Conservation (phyloP, 805 yeast genomes). For the Debaryomyces tyrocola region DNA sequence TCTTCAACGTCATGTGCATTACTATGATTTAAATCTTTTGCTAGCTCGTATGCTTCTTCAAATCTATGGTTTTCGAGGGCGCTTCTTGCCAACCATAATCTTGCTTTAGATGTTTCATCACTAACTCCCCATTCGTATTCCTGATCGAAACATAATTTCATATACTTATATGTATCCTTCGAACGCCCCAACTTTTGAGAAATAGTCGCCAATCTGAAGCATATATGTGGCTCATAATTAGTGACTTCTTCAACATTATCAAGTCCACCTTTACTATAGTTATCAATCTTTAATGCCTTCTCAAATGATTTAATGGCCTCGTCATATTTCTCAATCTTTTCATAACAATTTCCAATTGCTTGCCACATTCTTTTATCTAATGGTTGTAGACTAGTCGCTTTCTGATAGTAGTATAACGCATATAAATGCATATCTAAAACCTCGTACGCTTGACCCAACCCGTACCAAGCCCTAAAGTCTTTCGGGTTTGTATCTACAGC, state of each 20-base stretch:
- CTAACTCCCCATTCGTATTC: constrained; percentile 64
- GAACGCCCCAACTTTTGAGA: constrained; percentile 56
- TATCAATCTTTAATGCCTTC: constrained; percentile 66
- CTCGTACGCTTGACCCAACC: constrained; percentile 97
- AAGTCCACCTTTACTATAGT: constrained; percentile 15
- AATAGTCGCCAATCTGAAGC: constrained; percentile 67
- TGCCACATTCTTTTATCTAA: constrained; percentile 94
- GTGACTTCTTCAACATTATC: constrained; percentile 2
- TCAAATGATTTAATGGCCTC: constrained; percentile 82
- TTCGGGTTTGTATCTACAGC: constrained; percentile 88
- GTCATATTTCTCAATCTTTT: constrained; percentile 63
- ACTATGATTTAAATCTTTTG: constrained; percentile 65
- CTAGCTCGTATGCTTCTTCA: constrained; percentile 69
- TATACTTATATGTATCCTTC: constrained; percentile 56
- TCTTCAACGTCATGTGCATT: constrained; percentile 87
- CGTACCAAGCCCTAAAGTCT: constrained; percentile 98
- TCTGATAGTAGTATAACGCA: constrained; percentile 88
- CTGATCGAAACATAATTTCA: constrained; percentile 67
- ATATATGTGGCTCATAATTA: constrained; percentile 44
- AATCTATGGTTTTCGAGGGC: constrained; percentile 59
- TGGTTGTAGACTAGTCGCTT: constrained; percentile 86
- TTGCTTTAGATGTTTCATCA: constrained; percentile 75
- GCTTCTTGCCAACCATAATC: constrained; percentile 80
- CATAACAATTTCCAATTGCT: constrained; percentile 88
- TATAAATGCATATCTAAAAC: constrained; percentile 93